Evolutionary conservation across 73 alveolate genomes (phyloP).

Genomic region (Symbiodinium natans): DNA sequence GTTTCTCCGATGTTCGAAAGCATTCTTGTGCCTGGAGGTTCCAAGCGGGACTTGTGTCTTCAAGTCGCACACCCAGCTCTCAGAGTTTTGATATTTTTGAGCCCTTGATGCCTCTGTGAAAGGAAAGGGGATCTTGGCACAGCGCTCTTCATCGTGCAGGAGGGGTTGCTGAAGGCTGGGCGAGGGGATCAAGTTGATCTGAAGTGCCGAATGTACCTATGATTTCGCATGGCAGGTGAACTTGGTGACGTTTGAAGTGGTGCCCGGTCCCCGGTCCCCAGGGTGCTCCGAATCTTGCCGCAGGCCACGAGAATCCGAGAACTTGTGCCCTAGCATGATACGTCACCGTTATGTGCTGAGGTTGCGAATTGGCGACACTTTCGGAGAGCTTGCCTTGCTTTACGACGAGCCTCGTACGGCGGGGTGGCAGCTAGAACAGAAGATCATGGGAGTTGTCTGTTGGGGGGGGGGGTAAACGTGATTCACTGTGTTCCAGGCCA

Average conservation of each 20-base stretch:
- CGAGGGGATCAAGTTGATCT: no score
- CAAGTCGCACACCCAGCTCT: not conserved
- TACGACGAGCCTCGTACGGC: conserved; percentile 86
- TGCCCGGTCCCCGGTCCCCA: not conserved
- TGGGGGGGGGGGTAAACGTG: no score
- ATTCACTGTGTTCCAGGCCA: conserved; percentile 36
- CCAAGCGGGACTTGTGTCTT: not conserved
- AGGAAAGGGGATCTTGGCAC: conserved; percentile 75
- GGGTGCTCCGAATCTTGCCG: not conserved
- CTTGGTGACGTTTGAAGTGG: conserved; percentile 55
- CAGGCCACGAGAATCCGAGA: not conserved
- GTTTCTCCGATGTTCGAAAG: no score
- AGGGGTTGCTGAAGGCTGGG: conserved; percentile 50
- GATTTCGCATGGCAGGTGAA: conserved; percentile 19
- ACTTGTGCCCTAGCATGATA: no score
- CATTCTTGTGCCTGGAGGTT: not conserved
- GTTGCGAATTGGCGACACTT: conserved; percentile 66
- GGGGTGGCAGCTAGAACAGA: not conserved
- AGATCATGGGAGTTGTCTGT: no score
- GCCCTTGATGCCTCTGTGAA: not conserved
- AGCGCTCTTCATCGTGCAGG: conserved; percentile 59
- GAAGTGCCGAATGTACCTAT: no score
- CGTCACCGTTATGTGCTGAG: no score
- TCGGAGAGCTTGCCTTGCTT: conserved; percentile 78
- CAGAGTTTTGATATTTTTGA: not conserved